Base-by-base conservation (phyloP, 106 monocot species). In the Allium sativum region DNA sequence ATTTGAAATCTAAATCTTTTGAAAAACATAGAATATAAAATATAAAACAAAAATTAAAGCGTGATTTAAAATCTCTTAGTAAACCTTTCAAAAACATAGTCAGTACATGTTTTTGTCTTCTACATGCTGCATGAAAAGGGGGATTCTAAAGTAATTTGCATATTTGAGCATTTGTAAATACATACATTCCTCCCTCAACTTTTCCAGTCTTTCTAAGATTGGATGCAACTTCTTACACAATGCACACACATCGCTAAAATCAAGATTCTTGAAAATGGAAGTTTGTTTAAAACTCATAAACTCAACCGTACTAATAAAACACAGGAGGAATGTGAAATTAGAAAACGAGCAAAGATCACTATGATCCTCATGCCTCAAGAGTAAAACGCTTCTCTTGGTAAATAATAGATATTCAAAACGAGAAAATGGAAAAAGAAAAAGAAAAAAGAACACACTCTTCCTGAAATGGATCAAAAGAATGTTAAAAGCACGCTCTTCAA, bases 391-490 rank as follows among this genome's bases (percentile, higher is more conserved):
- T 44, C 10, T 9, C n/a, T 44, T 31, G 5, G 5, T 31, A 31
- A 31, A 31, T 31, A 31, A 31, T 31, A 31, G 1, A 31, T 2
- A 31, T 31, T 31, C 31, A 61, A n/a, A n/a, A n/a, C 1, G 46
- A 7, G 46, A 52, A 52, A 53, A 54, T 42, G 14, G 20, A 0
- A 46, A 48, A 10, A 44, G 31, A 44, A n/a, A n/a, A n/a, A n/a
- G n/a, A n/a, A 40, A 52, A 42, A 55, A 18, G 7, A 42, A 18
- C 88, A 51, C 90, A 96, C 95, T 73, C 61, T 66, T 87, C 79
- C 72, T 87, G 87, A 56, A 78, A 80, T 96, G 90, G 66, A 82
- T 76, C 18, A 96, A 77, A 47, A 96, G 67, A 56, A 90, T 87
- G 76, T 77, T 84, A 51, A 87, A 51, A 21, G 71, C 62, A 68